Conservation (phyloP, 1,139 yeast genomes). For the Entelexis paramagnoliae region DNA sequence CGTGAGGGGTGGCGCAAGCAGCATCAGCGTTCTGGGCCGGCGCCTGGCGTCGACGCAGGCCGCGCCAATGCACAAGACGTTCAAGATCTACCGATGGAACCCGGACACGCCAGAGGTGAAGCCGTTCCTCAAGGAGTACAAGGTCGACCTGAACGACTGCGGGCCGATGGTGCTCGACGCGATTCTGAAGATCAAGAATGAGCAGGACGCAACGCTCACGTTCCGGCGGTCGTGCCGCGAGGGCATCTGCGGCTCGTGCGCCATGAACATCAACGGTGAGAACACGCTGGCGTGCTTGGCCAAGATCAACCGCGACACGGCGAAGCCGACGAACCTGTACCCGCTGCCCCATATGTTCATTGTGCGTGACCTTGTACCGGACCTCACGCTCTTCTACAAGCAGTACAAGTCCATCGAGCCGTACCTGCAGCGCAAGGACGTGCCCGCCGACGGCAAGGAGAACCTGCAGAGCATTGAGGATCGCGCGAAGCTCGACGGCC, state of each 20-base stretch:
- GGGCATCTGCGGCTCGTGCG: conserved; percentile 99
- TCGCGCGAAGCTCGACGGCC: conserved; percentile 92
- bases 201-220: conserved; percentile 89
- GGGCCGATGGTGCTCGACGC: conserved; percentile 99
- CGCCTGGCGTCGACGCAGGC: conserved; percentile 19
- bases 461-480: conserved; percentile 84
- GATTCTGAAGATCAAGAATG: conserved; percentile 84
- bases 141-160: conserved; percentile 77
- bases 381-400: conserved; percentile 92
- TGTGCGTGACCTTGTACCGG: conserved; percentile 95
- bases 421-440: conserved; percentile 71
- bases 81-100: conserved; percentile 95
- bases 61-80: conserved; percentile 56
- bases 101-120: conserved; percentile 94
- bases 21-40: not conserved
- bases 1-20: not conserved
- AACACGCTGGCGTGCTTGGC: conserved; percentile 95
- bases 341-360: conserved; percentile 98
- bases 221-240: conserved; percentile 98
- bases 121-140: conserved; percentile 76
- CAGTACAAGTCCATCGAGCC: conserved; percentile 98
- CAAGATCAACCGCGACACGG: conserved; percentile 71
- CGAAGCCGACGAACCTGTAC: conserved; percentile 75
- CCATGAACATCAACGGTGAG: conserved; percentile 97
- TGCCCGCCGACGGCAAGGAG: conserved; percentile 87